Evolutionary conservation across 805 yeast species (phyloP).

Genomic region (Gaillardinia entomophila): DNA sequence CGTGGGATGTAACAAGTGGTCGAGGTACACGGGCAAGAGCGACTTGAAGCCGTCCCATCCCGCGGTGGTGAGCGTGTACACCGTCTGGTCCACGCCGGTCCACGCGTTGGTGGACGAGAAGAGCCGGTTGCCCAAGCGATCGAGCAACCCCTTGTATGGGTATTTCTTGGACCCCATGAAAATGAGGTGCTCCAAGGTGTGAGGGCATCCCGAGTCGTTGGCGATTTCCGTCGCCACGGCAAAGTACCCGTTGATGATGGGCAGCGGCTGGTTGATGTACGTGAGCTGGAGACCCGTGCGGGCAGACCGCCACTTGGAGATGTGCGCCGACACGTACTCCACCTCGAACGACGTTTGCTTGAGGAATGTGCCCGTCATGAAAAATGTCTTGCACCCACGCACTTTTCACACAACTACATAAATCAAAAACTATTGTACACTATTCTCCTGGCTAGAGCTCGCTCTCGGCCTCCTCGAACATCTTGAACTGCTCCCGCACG

Average conservation of each 20-base stretch:
- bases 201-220: constrained; percentile 90
- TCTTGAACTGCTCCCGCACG: constrained; percentile 47
- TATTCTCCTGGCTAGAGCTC: too few relatives aligned
- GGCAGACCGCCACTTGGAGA: constrained; percentile 71
- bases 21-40: constrained; percentile 82
- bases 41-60: constrained; percentile 93
- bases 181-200: constrained; percentile 87
- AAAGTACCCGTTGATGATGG: constrained; percentile 87
- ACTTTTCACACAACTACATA: too few relatives aligned
- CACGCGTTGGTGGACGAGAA: constrained; percentile 91
- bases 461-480: constrained; percentile 53
- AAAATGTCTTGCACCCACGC: too few relatives aligned
- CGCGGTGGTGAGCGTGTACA: constrained; percentile 84
- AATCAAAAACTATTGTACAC: too few relatives aligned
- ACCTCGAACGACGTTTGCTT: constrained; percentile 47
- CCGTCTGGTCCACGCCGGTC: constrained; percentile 96
- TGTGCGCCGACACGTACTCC: constrained; percentile 66
- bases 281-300: constrained; percentile 82
- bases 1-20: constrained; percentile 80
- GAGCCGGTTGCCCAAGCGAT: constrained; percentile 76
- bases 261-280: constrained; percentile 73
- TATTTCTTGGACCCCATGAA: constrained; percentile 90
- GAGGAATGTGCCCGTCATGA: constrained; percentile 11
- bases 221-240: constrained; percentile 91
- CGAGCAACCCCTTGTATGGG: constrained; percentile 90